These are phyloP conservation scores for Salinomyces thailandicus DNA, from an alignment of 2,329 filamentous ascomycete species.

Conservation along the genomic window DNA sequence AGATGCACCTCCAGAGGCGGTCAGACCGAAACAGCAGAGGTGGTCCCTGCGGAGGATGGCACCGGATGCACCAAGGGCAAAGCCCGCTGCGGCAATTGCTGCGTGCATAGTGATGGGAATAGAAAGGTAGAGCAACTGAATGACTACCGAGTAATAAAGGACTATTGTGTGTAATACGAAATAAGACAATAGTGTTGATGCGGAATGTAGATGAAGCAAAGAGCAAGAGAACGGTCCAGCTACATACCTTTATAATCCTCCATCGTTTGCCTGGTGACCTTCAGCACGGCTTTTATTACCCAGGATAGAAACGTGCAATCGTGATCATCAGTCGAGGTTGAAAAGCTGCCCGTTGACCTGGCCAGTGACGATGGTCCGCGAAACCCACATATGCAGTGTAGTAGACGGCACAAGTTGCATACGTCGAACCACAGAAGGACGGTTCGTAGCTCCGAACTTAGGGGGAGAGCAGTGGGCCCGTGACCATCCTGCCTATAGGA, in stretches of 20 bases:
- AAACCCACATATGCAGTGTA: neutral
- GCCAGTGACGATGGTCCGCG: neutral
- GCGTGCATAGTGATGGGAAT: constrained; percentile 1
- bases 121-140: neutral
- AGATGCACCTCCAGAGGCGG: constrained; percentile 2
- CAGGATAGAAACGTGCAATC: no score
- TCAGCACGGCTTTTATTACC: neutral
- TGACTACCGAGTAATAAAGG: neutral
- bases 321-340: no score
- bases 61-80: constrained; percentile 2
- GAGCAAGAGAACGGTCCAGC: neutral
- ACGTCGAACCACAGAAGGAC: neutral
- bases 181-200: neutral
- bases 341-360: neutral
- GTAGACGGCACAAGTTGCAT: no score
- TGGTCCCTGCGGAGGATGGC: constrained; percentile 1
- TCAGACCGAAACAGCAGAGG: constrained; percentile 3
- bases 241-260: neutral
- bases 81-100: neutral
- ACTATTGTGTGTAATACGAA: neutral
- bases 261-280: neutral
- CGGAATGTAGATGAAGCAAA: neutral
- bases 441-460: neutral
- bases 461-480: neutral
- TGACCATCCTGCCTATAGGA: neutral